phyloP scores from a whole-genome alignment of 164 flowering plant species.

The Paratinospora sagittata region DNA sequence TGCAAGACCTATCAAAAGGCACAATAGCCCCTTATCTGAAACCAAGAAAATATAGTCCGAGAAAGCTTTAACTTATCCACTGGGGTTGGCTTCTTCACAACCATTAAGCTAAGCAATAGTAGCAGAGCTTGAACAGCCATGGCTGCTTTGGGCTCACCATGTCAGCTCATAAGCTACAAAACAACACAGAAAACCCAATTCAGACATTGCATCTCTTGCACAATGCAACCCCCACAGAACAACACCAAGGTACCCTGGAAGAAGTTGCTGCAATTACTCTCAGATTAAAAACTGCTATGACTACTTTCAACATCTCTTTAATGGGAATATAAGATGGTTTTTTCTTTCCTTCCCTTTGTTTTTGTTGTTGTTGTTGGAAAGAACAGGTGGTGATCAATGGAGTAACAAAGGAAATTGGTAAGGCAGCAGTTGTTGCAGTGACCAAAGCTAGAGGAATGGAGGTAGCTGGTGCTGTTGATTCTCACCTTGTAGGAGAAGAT shows the following conservation, averaged over 20 bases:
- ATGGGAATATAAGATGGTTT: conserved; percentile 9
- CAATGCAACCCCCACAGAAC: conserved; percentile 53
- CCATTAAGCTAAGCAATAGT: not conserved
- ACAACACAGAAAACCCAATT: conserved; percentile 15
- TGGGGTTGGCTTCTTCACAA: conserved; percentile 11
- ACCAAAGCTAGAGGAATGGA: conserved; percentile 91
- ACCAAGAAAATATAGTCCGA: not conserved
- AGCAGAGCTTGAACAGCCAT: conserved; percentile 26
- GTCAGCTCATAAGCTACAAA: conserved; percentile 22
- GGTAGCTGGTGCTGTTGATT: conserved; percentile 87
- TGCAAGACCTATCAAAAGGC: not conserved
- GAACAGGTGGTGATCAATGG: conserved; percentile 77
- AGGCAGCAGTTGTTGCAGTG: conserved; percentile 77
- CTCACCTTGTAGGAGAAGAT: conserved; percentile 68
- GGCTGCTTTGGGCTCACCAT: conserved; percentile 53
- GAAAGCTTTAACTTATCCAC: conserved; percentile 12
- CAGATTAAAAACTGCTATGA: not conserved
- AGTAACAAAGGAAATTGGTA: conserved; percentile 87
- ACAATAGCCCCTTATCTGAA: conserved; percentile 13
- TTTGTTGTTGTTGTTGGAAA: not conserved
- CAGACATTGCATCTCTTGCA: conserved; percentile 39
- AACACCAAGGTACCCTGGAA: conserved; percentile 53
- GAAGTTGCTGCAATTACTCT: not conserved
- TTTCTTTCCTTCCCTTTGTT: not conserved
- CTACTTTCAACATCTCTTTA: not conserved